Evolutionary conservation across 805 yeast species (phyloP).

Genomic region (Lipomyces starkeyi): DNA sequence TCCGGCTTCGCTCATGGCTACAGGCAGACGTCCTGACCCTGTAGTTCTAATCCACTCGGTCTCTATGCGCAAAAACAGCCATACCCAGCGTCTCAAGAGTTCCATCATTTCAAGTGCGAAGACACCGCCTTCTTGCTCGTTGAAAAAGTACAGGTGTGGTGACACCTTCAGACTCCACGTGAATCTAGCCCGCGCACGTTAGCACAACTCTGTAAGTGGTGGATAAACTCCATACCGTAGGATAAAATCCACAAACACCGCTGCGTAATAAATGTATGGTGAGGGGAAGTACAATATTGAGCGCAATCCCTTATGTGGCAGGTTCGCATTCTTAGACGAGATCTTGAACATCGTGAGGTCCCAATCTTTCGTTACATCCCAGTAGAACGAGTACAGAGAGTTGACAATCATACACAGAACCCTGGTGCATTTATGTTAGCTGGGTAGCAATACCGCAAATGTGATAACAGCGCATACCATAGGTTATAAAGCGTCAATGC

Average conservation of each 20-base stretch:
- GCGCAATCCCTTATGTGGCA: conserved; percentile 41
- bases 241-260: conserved; percentile 64
- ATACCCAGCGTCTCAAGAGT: conserved; percentile 80
- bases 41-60: conserved; percentile 59
- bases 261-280: conserved; percentile 56
- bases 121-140: conserved; percentile 59
- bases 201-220: not conserved
- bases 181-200: conserved; percentile 48
- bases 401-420: conserved; percentile 59
- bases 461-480: conserved; percentile 15
- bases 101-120: conserved; percentile 76
- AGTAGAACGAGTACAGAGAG: conserved; percentile 76
- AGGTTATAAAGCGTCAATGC: conserved; percentile 17
- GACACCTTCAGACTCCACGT: conserved; percentile 72
- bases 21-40: conserved; percentile 16
- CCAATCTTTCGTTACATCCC: conserved; percentile 96
- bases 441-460: conserved; percentile 36
- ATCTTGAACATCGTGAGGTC: conserved; percentile 60
- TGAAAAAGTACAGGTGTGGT: conserved; percentile 44
- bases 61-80: conserved; percentile 87
- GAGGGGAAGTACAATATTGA: conserved; percentile 41
- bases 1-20: not conserved
- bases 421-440: not conserved
- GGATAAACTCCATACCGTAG: conserved; percentile 51
- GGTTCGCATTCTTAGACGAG: not conserved